Conservation (phyloP, 163 green algal species). For the Trebouxiophyceae sp. region DNA sequence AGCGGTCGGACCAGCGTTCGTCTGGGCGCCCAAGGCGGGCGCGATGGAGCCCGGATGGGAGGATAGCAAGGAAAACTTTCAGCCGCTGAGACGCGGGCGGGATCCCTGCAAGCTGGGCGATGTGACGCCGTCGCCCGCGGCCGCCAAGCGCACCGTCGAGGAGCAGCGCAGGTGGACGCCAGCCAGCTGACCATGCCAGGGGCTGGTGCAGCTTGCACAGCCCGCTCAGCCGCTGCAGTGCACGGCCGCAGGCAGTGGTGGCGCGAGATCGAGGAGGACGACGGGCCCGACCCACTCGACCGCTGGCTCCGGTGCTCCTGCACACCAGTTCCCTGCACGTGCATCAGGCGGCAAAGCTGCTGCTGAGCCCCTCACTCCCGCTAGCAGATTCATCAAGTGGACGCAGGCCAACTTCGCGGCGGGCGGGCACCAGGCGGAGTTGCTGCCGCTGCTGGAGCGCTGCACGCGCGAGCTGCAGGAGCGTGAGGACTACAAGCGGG, state of each 20-base stretch:
- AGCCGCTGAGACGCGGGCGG: conserved; percentile 62
- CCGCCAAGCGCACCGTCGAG: conserved; percentile 15
- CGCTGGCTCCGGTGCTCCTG: conserved; percentile 56
- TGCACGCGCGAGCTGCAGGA: conserved; percentile 71
- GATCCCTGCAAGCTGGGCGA: conserved; percentile 35
- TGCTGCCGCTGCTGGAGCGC: conserved; percentile 78
- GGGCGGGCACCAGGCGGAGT: conserved; percentile 60
- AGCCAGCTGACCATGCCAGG: not conserved
- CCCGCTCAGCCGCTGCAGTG: not conserved
- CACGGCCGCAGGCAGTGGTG: conserved; percentile 38
- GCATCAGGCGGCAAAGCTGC: not conserved
- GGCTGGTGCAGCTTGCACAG: not conserved
- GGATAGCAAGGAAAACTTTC: conserved; percentile 81
- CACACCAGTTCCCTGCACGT: not conserved
- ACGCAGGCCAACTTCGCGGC: conserved; percentile 62
- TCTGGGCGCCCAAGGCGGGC: not conserved
- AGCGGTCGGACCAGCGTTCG: not conserved
- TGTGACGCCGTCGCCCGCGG: not conserved
- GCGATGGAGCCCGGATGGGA: conserved; percentile 62
- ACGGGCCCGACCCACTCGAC: conserved; percentile 67
- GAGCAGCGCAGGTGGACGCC: conserved; percentile 18
- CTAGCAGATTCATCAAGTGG: conserved; percentile 86
- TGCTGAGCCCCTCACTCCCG: not conserved
- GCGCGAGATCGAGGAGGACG: conserved; percentile 52
- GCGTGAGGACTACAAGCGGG: conserved; percentile 57